A percentile compares a stretch with the other conserved stretches of the same genome.
Conservation (phyloP, 2,329 filamentous ascomycete genomes). For the Tolypocladium nubicola region DNA sequence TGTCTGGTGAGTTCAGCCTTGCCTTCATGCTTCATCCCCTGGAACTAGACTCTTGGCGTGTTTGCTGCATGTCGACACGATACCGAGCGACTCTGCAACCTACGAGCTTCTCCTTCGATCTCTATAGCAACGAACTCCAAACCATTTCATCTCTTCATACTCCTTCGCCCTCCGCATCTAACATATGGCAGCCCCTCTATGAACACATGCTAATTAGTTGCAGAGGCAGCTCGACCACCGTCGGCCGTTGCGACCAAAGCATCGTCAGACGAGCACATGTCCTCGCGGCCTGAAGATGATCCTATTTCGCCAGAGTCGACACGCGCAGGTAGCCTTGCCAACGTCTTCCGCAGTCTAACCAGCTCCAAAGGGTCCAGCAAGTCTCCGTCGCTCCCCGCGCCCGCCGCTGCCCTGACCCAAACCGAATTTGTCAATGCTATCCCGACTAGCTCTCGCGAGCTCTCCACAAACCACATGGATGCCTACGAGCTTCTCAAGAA, state of each 20-base stretch:
- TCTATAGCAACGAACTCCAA: neutral
- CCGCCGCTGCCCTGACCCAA: constrained; percentile 25
- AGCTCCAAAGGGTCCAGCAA: constrained; percentile 40
- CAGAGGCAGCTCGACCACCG: neutral
- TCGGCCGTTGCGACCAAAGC: neutral
- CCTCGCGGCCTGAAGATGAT: constrained; percentile 48
- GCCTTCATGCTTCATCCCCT: neutral
- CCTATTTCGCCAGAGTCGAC: constrained; percentile 43
- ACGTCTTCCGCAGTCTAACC: constrained; percentile 53
- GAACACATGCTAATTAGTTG: neutral
- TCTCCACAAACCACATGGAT: constrained; percentile 42
- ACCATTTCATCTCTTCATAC: neutral
- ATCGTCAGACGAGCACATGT: constrained; percentile 39
- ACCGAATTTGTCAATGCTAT: constrained; percentile 35
- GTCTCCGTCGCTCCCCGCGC: constrained; percentile 31
- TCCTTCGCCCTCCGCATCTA: neutral
- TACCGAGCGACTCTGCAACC: neutral
- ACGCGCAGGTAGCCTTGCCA: constrained; percentile 45
- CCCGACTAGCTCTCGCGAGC: constrained; percentile 26
- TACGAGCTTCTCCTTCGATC: neutral
- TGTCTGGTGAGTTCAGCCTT: neutral
- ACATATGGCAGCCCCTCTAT: too few species aligned
- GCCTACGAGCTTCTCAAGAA: constrained; percentile 43
- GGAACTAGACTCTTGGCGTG: neutral
- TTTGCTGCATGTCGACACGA: neutral